A percentile compares a stretch with the other conserved stretches of the same genome.
These are phyloP conservation scores for Yamadazyma mexicana DNA, from an alignment of 1,139 yeast genomes.

Conservation along the genomic window DNA sequence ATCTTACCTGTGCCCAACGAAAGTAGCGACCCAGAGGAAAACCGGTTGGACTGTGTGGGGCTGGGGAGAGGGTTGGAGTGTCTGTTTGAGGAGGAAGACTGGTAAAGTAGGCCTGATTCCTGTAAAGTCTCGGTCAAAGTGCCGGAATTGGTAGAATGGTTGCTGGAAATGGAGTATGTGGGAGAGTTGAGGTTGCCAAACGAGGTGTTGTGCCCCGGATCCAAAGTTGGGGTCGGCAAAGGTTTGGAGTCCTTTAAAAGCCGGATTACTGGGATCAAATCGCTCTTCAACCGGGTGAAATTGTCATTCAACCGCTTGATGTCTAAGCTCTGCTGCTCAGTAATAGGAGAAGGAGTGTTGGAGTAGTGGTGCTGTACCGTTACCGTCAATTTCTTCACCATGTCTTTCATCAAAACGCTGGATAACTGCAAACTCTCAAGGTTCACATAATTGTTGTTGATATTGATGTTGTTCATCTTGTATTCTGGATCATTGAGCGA, in stretches of 20 bases:
- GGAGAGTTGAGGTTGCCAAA: slow-evolving; percentile 33
- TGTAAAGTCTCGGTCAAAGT: slow-evolving; percentile 16
- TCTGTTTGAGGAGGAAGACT: slow-evolving; percentile 6
- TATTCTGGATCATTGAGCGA: slow-evolving; percentile 32
- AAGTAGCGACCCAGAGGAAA: slow-evolving; percentile 39
- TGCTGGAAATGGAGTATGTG: slow-evolving; percentile 27
- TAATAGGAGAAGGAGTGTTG: slow-evolving; percentile 23
- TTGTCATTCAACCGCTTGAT: slow-evolving; percentile 46
- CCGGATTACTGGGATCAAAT: slow-evolving; percentile 52
- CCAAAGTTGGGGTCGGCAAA: slow-evolving; percentile 55
- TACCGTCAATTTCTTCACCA: slow-evolving; percentile 28
- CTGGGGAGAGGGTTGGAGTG: slow-evolving; percentile 16
- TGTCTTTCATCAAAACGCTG: slow-evolving; percentile 37
- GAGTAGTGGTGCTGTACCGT: slow-evolving; percentile 20
- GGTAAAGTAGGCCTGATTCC: slow-evolving; percentile 12
- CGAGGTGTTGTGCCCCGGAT: slow-evolving; percentile 30
- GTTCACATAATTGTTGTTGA: slow-evolving; percentile 34
- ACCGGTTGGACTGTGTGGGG: slow-evolving; percentile 37
- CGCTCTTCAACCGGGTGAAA: slow-evolving; percentile 50
- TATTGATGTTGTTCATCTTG: slow-evolving; percentile 27
- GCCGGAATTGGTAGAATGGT: slow-evolving; percentile 14
- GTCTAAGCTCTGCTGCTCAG: slow-evolving; percentile 26
- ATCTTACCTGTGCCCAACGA: slow-evolving; percentile 48
- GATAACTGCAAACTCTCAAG: slow-evolving; percentile 37
- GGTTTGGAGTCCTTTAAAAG: slow-evolving; percentile 56